Evolutionary conservation across 148 eudicot genomes (phyloP), one percentile per base, ranked within the genome.

Genomic region (Gaultheria prostrata): DNA sequence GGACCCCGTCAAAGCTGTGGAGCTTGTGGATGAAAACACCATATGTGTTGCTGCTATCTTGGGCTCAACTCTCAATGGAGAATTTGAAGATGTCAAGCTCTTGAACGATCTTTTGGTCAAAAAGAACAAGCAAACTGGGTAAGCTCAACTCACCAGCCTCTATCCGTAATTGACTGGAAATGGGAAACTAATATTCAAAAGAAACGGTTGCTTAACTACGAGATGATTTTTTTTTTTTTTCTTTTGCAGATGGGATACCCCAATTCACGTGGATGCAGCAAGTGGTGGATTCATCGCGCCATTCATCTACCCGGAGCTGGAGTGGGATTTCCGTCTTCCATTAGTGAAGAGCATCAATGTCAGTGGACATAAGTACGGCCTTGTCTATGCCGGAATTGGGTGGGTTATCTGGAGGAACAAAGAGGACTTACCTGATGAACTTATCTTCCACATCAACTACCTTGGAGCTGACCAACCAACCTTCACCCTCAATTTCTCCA

Each of bases 391-490:
- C 11, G 84, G 84, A 8, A 82, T 82, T 57, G 84, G 84, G 4
- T 84, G 85, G 85, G 82, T 67, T 50, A 51, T 84, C 35, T 84
- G 85, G 85, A 84, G 85, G 77, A 84, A 11, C 82, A 78, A 84
- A 84, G 82, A 84, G 24, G 85, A 84, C 39, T 78, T 84, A 18
- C 85, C 82, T 33, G 77, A 78, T 3, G 85, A 84, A 9, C 85
- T 84, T 4, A 85, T 85, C 76, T 85, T 85, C 70, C 83, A 84
- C 59, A 84, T 84, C 0, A 84, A 84, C 79, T 84, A 84, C 72
- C 86, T 84, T 45, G 86, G 86, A 35, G 86, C 86, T 79, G 86
- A 84, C 65, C 86, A 84, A 45, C 84, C 80, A 9, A 82, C 80
- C 53, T 84, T 84, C 82, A 84, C 85, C 30, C 85, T 84, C 69